phyloP scores from a whole-genome alignment of 169 alveolate genomes.

The Cryptosporidium tyzzeri region DNA sequence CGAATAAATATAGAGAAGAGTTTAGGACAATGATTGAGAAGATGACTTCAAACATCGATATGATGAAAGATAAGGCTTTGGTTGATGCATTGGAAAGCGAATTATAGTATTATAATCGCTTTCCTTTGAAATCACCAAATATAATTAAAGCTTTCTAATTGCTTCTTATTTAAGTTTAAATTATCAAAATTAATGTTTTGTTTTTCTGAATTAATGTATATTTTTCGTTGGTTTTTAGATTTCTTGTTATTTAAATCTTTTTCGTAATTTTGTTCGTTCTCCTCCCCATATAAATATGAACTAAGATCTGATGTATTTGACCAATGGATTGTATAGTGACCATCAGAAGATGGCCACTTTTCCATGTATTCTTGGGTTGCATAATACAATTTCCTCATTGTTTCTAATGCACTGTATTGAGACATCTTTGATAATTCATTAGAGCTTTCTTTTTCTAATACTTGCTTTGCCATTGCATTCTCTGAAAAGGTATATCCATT shows the following conservation, averaged over 20 bases:
- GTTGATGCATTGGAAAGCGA: conserved; percentile 41
- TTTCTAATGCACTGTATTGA: conserved; percentile 52
- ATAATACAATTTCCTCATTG: conserved; percentile 58
- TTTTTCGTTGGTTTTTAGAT: conserved; percentile 11
- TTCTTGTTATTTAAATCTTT: not conserved
- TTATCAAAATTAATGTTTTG: not conserved
- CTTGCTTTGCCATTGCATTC: not conserved
- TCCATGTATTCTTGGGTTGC: conserved; percentile 44
- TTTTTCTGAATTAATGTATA: conserved; percentile 6
- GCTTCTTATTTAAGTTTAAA: conserved; percentile 2
- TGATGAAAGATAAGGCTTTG: conserved; percentile 36
- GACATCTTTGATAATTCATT: not conserved
- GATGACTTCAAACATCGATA: not conserved
- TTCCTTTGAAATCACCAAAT: conserved; percentile 7
- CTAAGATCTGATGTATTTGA: conserved; percentile 52
- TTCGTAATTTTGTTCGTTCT: conserved; percentile 1
- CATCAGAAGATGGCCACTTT: conserved; percentile 69
- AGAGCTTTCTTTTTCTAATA: not conserved
- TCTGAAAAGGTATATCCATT: not conserved
- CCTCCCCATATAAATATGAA: conserved; percentile 42
- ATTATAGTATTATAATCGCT: not conserved
- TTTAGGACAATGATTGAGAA: conserved; percentile 22
- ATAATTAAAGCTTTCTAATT: conserved; percentile 45
- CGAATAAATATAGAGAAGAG: conserved; percentile 18
- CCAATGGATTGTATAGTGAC: conserved; percentile 67